phyloP scores from a whole-genome alignment of 192 early-diverging fungal genomes.

The Umbelopsis isabellina region DNA sequence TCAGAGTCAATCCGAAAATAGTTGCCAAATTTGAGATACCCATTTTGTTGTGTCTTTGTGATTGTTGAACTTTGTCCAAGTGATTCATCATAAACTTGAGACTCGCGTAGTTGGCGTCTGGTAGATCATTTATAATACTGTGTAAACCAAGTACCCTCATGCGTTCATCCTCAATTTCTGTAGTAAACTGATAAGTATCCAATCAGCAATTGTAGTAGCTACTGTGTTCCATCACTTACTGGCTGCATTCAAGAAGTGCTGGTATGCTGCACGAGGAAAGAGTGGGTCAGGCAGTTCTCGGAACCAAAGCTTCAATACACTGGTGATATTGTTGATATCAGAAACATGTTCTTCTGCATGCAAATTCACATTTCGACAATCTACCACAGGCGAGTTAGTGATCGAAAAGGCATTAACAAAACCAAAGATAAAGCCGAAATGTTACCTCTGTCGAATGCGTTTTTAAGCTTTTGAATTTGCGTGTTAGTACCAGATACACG shows the following conservation, averaged over 20 bases:
- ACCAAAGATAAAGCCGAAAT: background rate
- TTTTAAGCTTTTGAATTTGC: conserved; percentile 72
- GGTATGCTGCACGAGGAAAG: conserved; percentile 69
- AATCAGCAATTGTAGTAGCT: background rate
- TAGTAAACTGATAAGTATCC: background rate
- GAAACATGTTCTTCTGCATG: conserved; percentile 55
- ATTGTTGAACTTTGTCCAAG: conserved; percentile 74
- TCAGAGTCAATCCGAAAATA: conserved; percentile 90
- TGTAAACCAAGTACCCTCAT: conserved; percentile 66
- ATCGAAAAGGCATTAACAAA: conserved; percentile 10
- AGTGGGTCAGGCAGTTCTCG: conserved; percentile 90
- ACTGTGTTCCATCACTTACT: conserved; percentile 46
- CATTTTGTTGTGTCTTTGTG: conserved; percentile 87
- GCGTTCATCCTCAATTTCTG: conserved; percentile 65
- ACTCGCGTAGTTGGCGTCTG: conserved; percentile 83
- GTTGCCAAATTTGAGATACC: conserved; percentile 80
- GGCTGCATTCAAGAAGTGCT: conserved; percentile 71
- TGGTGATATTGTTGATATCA: conserved; percentile 85
- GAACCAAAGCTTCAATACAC: conserved; percentile 92
- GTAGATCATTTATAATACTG: conserved; percentile 73
- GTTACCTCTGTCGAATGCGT: conserved; percentile 73
- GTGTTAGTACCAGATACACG: conserved; percentile 82
- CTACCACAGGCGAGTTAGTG: background rate
- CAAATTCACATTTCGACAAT: conserved; percentile 60
- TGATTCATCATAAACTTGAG: conserved; percentile 83